Evolutionary conservation across 352 stramenopile species (phyloP).

Genomic region (Phytophthora lateralis): DNA sequence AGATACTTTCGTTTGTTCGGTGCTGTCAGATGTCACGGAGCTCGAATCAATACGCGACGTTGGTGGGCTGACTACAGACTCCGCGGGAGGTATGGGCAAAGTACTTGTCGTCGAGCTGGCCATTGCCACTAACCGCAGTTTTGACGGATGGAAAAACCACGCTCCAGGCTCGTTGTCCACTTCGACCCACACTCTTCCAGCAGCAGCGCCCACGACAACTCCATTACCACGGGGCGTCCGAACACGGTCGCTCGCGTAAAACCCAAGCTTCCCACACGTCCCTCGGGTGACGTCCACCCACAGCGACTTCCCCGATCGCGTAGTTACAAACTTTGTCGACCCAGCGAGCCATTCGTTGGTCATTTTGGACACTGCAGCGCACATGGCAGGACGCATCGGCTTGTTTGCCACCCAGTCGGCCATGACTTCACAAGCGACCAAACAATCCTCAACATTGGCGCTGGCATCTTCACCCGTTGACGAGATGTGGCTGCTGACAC

Average conservation of each 20-base stretch:
- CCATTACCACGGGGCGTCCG: conserved; percentile 78
- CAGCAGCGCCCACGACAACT: conserved; percentile 63
- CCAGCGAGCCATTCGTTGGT: conserved; percentile 60
- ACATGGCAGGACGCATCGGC: conserved; percentile 32
- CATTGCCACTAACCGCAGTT: conserved; percentile 51
- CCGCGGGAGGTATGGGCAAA: conserved; percentile 4
- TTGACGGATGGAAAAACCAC: conserved; percentile 84
- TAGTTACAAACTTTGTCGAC: conserved; percentile 61
- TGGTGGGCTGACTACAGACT: background rate
- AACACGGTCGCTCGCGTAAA: conserved; percentile 65
- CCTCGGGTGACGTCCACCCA: conserved; percentile 68
- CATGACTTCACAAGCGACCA: conserved; percentile 72
- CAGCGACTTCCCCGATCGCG: conserved; percentile 58
- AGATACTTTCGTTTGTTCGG: background rate
- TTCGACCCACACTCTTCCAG: conserved; percentile 76
- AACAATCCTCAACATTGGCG: conserved; percentile 57
- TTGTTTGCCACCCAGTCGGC: conserved; percentile 37
- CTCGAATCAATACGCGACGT: background rate
- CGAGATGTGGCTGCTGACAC: conserved; percentile 8
- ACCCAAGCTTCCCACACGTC: conserved; percentile 48
- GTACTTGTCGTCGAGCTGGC: conserved; percentile 1
- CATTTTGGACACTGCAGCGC: conserved; percentile 52
- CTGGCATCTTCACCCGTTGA: conserved; percentile 27
- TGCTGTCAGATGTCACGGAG: background rate
- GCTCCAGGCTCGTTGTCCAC: conserved; percentile 75